Base-by-base conservation (phyloP, 768 basidiomycete species). In the Polyporus arcularius region DNA sequence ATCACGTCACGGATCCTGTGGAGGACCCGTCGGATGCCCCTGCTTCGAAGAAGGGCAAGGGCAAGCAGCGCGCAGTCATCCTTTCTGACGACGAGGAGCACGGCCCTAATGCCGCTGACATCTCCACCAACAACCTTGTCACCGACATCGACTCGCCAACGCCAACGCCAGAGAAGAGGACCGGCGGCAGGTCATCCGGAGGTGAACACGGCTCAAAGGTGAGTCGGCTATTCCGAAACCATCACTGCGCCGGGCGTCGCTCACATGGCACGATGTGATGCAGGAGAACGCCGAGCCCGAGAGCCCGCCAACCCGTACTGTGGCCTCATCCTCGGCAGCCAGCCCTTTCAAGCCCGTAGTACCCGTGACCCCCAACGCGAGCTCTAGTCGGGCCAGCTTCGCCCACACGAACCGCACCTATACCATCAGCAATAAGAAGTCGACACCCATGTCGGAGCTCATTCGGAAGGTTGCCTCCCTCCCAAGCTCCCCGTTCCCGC, bases 361-460 rank as follows among this genome's bases (percentile, higher is more conserved):
- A 16, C 46, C 60, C 47, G 50, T 21, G 5, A 62, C 58, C 45
- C 51, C 42, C 46, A 16, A 50, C 43, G 15, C 61, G 41, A 21
- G 51, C 58, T 41, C 59, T 9, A 49, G 18, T 6, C 55, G 61
- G 9, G 18, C 65, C 38, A 57, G 45, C 47, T 42, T 62, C 57
- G 42, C 57, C 10, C 12, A 49, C 15, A 42, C 50, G 15, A 50
- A 63, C 18, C 70, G 70, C 47, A 46, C 65, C 2, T 80, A 82
- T 61, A 79, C 81, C 49, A 77, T 84, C 60, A 81, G 68, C 53
- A 58, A 80, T n/a, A 76, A 82, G 4, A 85, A 80, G 64, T 72
- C 79, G 26, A 83, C 85, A 3, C 82, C 88, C 4, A 88, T 92
- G 87, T 81, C 85, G 51, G 90, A 91, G 70, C 82, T 91, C 63